These are phyloP conservation scores for Lachnum nothofagi DNA, from an alignment of 2,329 filamentous ascomycete species.

Conservation along the genomic window DNA sequence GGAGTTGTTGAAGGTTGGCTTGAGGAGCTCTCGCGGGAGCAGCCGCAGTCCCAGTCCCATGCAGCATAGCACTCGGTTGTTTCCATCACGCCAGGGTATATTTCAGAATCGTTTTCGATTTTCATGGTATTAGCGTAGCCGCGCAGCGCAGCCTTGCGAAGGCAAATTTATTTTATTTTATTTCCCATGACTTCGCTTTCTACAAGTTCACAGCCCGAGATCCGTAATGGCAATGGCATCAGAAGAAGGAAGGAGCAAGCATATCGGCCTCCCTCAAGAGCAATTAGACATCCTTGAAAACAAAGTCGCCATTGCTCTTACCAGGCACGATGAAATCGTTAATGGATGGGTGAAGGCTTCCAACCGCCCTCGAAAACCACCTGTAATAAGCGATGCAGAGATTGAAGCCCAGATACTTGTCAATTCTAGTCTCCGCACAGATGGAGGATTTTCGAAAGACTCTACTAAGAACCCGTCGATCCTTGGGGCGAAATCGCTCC, in stretches of 20 bases:
- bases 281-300: constrained; percentile 31
- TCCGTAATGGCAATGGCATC: constrained; percentile 18
- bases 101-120: too few relatives aligned
- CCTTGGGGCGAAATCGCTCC: constrained; percentile 31
- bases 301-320: constrained; percentile 30
- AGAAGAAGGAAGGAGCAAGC: constrained; percentile 18
- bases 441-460: constrained; percentile 30
- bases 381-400: constrained; percentile 29
- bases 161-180: not conserved
- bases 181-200: constrained; percentile 1
- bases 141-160: too few relatives aligned
- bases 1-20: constrained; percentile 8
- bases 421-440: constrained; percentile 32
- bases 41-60: too few relatives aligned
- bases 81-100: too few relatives aligned
- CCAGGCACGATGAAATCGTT: constrained; percentile 31
- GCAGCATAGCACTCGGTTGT: too few relatives aligned
- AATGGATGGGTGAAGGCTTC: constrained; percentile 30
- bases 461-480: constrained; percentile 28
- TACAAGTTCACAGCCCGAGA: too few relatives aligned
- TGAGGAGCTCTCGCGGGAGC: too few relatives aligned
- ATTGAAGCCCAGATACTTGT: constrained; percentile 31
- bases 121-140: too few relatives aligned
- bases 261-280: constrained; percentile 23
- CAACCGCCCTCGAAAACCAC: constrained; percentile 13